Evolutionary conservation across 768 basidiomycete genomes (phyloP).

Genomic region (Lactarius indigo): DNA sequence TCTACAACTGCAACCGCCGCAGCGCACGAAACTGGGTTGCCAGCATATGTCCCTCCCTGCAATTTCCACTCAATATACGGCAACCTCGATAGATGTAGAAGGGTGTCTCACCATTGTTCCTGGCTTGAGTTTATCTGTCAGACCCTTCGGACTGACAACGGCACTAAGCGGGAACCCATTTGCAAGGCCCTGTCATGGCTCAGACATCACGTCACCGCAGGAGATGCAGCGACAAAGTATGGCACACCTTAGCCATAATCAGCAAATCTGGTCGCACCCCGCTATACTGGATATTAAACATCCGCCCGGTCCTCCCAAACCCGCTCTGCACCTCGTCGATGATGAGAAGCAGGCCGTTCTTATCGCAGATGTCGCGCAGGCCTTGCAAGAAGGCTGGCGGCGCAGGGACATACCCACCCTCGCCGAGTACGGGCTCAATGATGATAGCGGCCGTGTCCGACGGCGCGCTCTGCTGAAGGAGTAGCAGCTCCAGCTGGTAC

Average conservation of each 20-base stretch:
- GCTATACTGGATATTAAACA: conserved; percentile 80
- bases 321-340: conserved; percentile 89
- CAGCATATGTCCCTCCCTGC: conserved; percentile 86
- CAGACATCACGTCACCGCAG: not conserved
- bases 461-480: conserved; percentile 77
- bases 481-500: conserved; percentile 77
- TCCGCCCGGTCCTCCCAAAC: conserved; percentile 81
- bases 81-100: not conserved
- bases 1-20: conserved; percentile 83
- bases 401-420: conserved; percentile 93
- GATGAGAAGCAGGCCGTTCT: conserved; percentile 80
- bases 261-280: conserved; percentile 86
- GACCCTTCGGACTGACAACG: conserved; percentile 72
- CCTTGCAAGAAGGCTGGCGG: conserved; percentile 77
- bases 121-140: conserved; percentile 74
- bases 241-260: conserved; percentile 75
- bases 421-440: conserved; percentile 90
- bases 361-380: conserved; percentile 80
- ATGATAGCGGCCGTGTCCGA: conserved; percentile 90
- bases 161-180: conserved; percentile 94
- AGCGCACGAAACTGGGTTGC: conserved; percentile 89
- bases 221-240: not conserved
- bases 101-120: conserved; percentile 64
- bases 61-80: not conserved
- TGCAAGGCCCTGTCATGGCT: conserved; percentile 57